Conservation (phyloP, 768 basidiomycete species). For the Porpolomopsis calyptriformis region DNA sequence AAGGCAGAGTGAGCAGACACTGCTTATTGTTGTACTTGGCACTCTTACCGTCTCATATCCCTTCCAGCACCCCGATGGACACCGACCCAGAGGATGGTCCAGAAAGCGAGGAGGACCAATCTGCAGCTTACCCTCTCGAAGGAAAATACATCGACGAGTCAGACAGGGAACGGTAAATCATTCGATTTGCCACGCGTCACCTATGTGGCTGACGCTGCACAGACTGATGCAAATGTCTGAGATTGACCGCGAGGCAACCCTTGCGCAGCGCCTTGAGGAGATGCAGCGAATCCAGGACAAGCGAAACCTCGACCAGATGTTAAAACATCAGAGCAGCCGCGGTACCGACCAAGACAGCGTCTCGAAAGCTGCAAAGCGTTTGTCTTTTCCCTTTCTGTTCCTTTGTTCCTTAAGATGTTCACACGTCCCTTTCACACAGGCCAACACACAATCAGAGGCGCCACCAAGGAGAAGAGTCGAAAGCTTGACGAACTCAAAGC, state of each 20-base stretch:
- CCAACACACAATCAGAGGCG: conserved; percentile 61
- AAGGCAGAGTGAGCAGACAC: conserved; percentile 53
- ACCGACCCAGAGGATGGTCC: conserved; percentile 39
- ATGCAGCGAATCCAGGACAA: conserved; percentile 66
- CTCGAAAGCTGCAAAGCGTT: conserved; percentile 69
- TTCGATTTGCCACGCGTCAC: conserved; percentile 13
- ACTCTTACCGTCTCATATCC: not conserved
- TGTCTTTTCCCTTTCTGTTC: conserved; percentile 16
- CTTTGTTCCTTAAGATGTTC: conserved; percentile 1
- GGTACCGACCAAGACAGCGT: conserved; percentile 46
- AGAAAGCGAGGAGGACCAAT: conserved; percentile 6
- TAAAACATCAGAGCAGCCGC: conserved; percentile 47
- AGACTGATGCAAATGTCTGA: conserved; percentile 78
- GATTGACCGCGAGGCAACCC: conserved; percentile 79
- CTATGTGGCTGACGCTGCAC: conserved; percentile 17
- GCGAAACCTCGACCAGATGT: conserved; percentile 61
- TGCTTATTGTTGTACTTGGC: conserved; percentile 10
- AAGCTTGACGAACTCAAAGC: conserved; percentile 82
- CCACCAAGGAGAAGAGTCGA: conserved; percentile 68
- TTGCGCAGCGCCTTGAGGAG: conserved; percentile 73
- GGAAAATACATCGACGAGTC: conserved; percentile 81
- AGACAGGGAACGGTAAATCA: conserved; percentile 69
- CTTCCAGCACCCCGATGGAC: conserved; percentile 20
- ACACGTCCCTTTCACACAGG: conserved; percentile 30
- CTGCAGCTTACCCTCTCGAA: conserved; percentile 79